Base-by-base conservation (phyloP, 352 stramenopile genomes). In the Globisporangium abappressorium region DNA sequence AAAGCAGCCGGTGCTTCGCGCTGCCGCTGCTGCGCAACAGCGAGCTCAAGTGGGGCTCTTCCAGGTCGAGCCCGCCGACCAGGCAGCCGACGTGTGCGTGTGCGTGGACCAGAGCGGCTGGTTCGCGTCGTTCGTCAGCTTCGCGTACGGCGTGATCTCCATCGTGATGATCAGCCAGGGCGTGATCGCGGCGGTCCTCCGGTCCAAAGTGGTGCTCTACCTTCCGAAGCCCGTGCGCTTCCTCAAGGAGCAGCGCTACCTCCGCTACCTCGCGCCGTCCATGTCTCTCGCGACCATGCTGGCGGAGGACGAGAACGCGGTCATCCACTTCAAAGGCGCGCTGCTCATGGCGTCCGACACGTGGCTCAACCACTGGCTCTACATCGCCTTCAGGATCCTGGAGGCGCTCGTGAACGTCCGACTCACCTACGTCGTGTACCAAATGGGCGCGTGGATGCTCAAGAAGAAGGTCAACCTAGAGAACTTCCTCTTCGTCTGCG, bases 361-460 rank as follows among this genome's bases (percentile, higher is more conserved):
- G 18, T 84, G 77, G 77, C 75, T 77, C 65, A 81, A 81, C 60
- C 69, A 84, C 62, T 81, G 77, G 77, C 55, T 84, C 14, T 81
- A 81, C 66, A 80, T 84, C 43, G 20, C 26, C 9, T 57, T 84
- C 2, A 84, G 74, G 53, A 78, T 81, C 28, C 34, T 76, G 1
- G 77, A 81, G 30, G 54, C 74, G n/a, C 34, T 80, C n/a, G 49
- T 60, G 12, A 81, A 72, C 46, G 62, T 76, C 12, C 69, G 68
- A 8, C 70, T 72, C 55, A 80, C 68, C 1, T 84, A 84, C 51
- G 66, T 76, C 9, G 62, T 78, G 12, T 63, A 75, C 18, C 38
- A 78, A 36, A 68, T 75, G 54, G 76, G 69, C 30, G 74, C 71
- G 11, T 78, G 57, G 54, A 80, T 84, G 65, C 70, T 84, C 12